Evolutionary conservation across 176 grass and related monocot genomes (phyloP), one percentile per base, ranked within the genome.

Genomic region (Avena eriantha): DNA sequence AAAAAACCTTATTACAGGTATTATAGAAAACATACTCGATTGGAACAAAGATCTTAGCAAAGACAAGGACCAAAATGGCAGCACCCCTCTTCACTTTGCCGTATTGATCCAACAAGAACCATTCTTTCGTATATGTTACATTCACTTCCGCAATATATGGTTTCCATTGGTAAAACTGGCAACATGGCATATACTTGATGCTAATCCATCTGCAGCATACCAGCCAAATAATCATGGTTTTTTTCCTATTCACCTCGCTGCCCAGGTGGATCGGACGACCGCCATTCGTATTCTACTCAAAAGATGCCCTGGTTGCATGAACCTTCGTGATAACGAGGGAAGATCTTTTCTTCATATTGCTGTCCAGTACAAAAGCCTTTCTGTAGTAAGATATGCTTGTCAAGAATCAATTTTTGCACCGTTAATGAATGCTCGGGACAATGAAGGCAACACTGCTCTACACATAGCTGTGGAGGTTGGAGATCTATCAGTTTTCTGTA

Each of bases 311-410:
- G 64, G 83, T 55, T 79, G 61, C 41, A 66, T 72, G 3, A 36
- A 15, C 23, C 34, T 89, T 11, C 33, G 23, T 8, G 87, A 89
- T 55, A 12, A 19, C 3, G 3, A 63, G 23, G 81, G 64, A 53
- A 80, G 81, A 33, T 80, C 67, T 8, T 80, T 89, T 6, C 74
- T 89, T 33, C 87, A 85, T 36, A 23, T 24, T 33, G 87, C 87
- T 43, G 87, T 46, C 7, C 41, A 80, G 78, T 0, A 45, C 31
- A 54, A 51, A 13, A 64, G 8, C 0, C 3, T 9, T 0, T 0
- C 1, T 1, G 24, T 86, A 31, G 19, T 82, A 10, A n/a, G 10
- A 14, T 17, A 17, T 22, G 46, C 5, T 3, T 73, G 51, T 8
- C 8, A 0, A 24, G n/a, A 11, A 1, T 9, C 77, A 10, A 11